A percentile compares a stretch with the other conserved stretches of the same genome.
phyloP scores from a whole-genome alignment of 441 rosid species.

The Isatis lusitanica region DNA sequence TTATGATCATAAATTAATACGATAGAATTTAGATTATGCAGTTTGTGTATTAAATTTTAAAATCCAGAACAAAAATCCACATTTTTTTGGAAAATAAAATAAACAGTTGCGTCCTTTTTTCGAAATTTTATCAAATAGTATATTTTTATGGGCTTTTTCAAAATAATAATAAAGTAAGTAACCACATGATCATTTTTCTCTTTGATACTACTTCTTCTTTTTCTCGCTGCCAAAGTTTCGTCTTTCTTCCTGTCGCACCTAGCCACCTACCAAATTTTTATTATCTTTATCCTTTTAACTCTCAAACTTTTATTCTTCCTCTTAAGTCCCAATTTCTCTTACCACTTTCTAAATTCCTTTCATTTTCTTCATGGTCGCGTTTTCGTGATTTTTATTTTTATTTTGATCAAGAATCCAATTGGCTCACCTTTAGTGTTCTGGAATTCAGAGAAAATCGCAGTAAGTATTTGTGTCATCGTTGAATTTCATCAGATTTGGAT shows the following conservation, averaged over 20 bases:
- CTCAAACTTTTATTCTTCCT: background rate
- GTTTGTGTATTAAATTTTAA: too few relatives aligned
- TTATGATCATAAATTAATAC: too few relatives aligned
- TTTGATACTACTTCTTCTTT: background rate
- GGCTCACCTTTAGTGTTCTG: background rate
- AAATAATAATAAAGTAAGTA: background rate
- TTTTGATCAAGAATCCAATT: background rate
- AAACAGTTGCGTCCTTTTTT: too few relatives aligned
- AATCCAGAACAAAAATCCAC: too few relatives aligned
- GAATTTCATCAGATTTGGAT: background rate
- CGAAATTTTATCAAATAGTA: too few relatives aligned
- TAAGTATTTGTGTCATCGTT: background rate
- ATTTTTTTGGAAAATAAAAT: too few relatives aligned
- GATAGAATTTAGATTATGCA: too few relatives aligned
- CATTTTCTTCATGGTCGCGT: background rate
- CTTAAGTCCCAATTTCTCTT: background rate
- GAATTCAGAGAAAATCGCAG: background rate
- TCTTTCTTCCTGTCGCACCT: background rate
- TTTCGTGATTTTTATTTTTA: background rate
- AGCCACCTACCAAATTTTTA: background rate
- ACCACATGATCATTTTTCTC: slow-evolving; percentile 1
- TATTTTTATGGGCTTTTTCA: background rate
- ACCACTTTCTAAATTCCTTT: background rate
- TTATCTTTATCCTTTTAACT: background rate
- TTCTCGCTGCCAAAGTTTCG: background rate